Evolutionary conservation across 495 filamentous ascomycete genomes (phyloP).

Genomic region (Annulohypoxylon maeteangense): DNA sequence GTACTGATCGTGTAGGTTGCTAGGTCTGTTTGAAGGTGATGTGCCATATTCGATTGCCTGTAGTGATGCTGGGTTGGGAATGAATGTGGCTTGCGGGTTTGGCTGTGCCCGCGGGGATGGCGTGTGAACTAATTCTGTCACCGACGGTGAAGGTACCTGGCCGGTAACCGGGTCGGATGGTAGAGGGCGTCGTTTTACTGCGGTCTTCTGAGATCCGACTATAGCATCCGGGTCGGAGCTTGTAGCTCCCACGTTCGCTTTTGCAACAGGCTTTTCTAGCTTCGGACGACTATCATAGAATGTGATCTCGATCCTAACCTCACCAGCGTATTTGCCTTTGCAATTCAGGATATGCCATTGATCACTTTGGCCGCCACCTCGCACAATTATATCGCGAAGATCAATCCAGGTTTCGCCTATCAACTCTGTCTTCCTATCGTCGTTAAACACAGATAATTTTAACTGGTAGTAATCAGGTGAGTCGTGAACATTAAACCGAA

Average conservation of each 20-base stretch:
- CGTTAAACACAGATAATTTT: constrained; percentile 96
- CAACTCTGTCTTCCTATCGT: constrained; percentile 94
- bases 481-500: constrained; percentile 95
- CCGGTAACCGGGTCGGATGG: constrained; percentile 75
- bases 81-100: constrained; percentile 45
- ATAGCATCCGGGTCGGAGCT: constrained; percentile 45
- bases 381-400: constrained; percentile 80
- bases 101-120: constrained; percentile 53
- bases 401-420: constrained; percentile 94
- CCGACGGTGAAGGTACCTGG: constrained; percentile 51
- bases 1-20: constrained; percentile 50
- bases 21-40: constrained; percentile 46
- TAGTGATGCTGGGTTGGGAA: constrained; percentile 54
- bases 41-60: constrained; percentile 58
- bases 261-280: constrained; percentile 69
- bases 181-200: constrained; percentile 79
- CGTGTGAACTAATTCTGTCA: constrained; percentile 53
- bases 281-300: constrained; percentile 93
- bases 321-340: constrained; percentile 93
- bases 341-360: constrained; percentile 88
- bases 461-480: constrained; percentile 94
- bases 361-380: constrained; percentile 91
- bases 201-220: constrained; percentile 52
- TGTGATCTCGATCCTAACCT: constrained; percentile 93
- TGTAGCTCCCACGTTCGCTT: constrained; percentile 57